These are phyloP conservation scores for Metarhizium brunneum DNA, from an alignment of 2,329 filamentous ascomycete genomes.

Conservation along the genomic window DNA sequence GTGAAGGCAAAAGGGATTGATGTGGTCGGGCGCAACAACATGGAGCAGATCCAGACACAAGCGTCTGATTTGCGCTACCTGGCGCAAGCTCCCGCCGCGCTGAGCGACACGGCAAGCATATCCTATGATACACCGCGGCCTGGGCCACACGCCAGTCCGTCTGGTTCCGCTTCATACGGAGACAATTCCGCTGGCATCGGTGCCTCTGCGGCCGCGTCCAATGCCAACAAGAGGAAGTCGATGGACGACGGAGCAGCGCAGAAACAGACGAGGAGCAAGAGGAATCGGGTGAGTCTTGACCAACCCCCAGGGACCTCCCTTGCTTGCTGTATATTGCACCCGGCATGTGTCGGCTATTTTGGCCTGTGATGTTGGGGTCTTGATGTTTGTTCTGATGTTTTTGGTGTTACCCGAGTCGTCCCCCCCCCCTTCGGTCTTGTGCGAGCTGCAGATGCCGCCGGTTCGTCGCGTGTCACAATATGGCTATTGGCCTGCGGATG, in stretches of 20 bases:
- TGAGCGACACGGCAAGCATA: conserved; percentile 20
- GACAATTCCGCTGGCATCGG: conserved; percentile 36
- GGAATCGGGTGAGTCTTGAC: conserved; percentile 41
- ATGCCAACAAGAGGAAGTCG: conserved; percentile 27
- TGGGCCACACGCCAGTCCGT: conserved; percentile 22
- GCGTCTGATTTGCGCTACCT: conserved; percentile 45
- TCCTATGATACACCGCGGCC: conserved; percentile 24
- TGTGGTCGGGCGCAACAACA: conserved; percentile 15
- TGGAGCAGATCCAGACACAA: conserved; percentile 47
- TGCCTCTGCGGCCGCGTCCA: conserved; percentile 3
- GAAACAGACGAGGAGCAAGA: conserved; percentile 50
- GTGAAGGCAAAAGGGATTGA: neutral
- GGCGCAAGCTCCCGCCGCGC: conserved; percentile 27
- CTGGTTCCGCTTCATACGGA: conserved; percentile 33
- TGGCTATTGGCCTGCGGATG: neutral
- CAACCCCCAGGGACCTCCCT: neutral
- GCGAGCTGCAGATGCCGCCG: neutral
- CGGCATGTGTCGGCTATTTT: neutral
- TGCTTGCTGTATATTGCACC: neutral
- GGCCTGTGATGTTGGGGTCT: neutral
- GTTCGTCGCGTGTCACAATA: neutral
- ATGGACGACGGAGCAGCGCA: conserved; percentile 33
- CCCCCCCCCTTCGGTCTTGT: neutral
- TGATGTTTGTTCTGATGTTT: neutral
- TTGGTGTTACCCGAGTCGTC: neutral